These are phyloP conservation scores for Populus alba DNA, from an alignment of 345 rosid genomes.

Conservation along the genomic window DNA sequence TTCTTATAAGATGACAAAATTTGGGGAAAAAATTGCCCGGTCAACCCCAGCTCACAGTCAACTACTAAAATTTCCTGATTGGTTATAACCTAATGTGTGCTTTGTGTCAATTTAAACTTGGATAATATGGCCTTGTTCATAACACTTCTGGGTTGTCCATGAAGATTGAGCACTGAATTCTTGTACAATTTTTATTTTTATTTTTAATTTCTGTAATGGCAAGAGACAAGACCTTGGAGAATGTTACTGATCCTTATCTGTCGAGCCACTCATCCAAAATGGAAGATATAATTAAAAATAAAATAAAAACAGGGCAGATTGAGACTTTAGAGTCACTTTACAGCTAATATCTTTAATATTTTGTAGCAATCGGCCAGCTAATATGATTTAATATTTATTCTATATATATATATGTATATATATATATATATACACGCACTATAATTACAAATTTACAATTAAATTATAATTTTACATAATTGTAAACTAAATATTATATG, in stretches of 20 bases:
- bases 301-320: background rate
- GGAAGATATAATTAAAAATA: background rate
- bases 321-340: background rate
- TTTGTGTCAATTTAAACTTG: background rate
- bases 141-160: background rate
- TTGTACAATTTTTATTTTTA: background rate
- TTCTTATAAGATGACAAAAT: no score
- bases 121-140: background rate
- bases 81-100: background rate
- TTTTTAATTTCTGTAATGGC: no score
- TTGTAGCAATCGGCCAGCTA: background rate
- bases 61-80: no score
- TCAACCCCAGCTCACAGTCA: background rate
- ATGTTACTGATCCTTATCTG: background rate
- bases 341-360: background rate
- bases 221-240: background rate
- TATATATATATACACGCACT: no score
- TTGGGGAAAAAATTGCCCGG: background rate
- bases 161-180: background rate
- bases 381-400: no score
- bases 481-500: no score
- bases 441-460: no score
- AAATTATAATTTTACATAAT: no score
- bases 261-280: background rate
- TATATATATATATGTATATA: no score